Evolutionary conservation across 1,284 basidiomycete genomes (phyloP), one percentile per base, ranked within the genome.

Genomic region (Naganishia liquefaciens): DNA sequence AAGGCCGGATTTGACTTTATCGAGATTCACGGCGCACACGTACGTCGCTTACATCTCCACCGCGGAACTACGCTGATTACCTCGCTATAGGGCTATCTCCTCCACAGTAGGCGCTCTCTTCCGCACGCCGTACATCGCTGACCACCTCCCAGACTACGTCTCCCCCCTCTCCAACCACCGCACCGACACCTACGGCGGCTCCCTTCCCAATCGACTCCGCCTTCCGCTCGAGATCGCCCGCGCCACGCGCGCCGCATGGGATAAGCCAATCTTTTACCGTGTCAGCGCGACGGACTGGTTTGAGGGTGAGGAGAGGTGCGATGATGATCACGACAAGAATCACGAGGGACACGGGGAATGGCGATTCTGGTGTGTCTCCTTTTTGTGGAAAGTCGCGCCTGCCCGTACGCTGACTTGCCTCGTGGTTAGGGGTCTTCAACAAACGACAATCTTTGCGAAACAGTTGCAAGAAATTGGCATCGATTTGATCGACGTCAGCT

Each of bases 211-310:
- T 78, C 85, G 90, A 37, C 75, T 89, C 53, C 85, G 88, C 40
- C 84, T 86, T 70, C 83, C 87, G 1, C 80, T 90, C 43, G 84
- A 85, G 54, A 69, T 91, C 52, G 77, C 84, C 58, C 73, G 82
- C 50, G 74, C 80, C 39, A 77, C 84, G 44, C 84, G 89, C 15
- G 77, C 80, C 40, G 82, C 78, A 10, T 90, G 87, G 87, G 71
- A 84, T 63, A 86, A 85, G 67, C 89, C 89, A 2, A 80, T 93
- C 6, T 89, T 91, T 75, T 84, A 87, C 58, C 83, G 89, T 58
- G 81, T 92, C 65, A 87, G 85, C 69, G 89, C 87, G 10, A 83
- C 82, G 3, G 89, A 93, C 70, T 91, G 88, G 88, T 85, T 85
- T n/a, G 85, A 87, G 65, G 84, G 85, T 0, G 70, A 73, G 19